Evolutionary conservation across 352 stramenopile species (phyloP).

Genomic region (Phytopythium aichiense): DNA sequence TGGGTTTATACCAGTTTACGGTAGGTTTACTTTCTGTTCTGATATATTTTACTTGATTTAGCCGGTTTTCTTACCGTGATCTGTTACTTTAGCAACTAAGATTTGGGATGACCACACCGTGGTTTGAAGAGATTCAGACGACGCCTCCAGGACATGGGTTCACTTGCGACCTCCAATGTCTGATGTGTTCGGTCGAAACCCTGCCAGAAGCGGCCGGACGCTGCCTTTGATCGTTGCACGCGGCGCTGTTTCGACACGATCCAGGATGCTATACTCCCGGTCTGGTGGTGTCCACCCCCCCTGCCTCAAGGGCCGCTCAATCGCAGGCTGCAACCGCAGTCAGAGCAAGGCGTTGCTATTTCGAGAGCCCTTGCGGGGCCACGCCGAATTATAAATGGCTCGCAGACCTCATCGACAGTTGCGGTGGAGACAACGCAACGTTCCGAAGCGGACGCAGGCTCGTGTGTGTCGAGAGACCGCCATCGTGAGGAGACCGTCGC

Average conservation of each 20-base stretch:
- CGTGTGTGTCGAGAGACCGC: not conserved
- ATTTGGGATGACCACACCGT: too few relatives aligned
- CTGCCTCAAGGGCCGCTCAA: not conserved
- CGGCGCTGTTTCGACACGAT: not conserved
- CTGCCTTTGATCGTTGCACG: too few relatives aligned
- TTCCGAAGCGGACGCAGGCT: not conserved
- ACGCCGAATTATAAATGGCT: not conserved
- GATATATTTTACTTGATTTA: too few relatives aligned
- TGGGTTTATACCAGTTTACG: not conserved
- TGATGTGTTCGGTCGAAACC: too few relatives aligned
- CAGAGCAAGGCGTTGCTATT: not conserved
- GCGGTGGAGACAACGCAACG: too few relatives aligned
- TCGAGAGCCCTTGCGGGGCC: not conserved
- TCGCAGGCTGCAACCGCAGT: not conserved
- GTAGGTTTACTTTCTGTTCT: not conserved
- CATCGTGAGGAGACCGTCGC: not conserved
- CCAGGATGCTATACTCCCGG: not conserved
- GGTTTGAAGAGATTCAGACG: not conserved
- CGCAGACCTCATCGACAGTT: not conserved
- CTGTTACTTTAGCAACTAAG: too few relatives aligned
- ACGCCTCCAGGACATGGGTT: not conserved
- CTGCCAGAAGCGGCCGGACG: too few relatives aligned
- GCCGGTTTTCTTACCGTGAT: too few relatives aligned
- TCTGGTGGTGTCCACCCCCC: not conserved
- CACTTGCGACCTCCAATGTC: not conserved